Evolutionary conservation across 306 rosid genomes (phyloP).

Genomic region (Fragaria vesca): DNA sequence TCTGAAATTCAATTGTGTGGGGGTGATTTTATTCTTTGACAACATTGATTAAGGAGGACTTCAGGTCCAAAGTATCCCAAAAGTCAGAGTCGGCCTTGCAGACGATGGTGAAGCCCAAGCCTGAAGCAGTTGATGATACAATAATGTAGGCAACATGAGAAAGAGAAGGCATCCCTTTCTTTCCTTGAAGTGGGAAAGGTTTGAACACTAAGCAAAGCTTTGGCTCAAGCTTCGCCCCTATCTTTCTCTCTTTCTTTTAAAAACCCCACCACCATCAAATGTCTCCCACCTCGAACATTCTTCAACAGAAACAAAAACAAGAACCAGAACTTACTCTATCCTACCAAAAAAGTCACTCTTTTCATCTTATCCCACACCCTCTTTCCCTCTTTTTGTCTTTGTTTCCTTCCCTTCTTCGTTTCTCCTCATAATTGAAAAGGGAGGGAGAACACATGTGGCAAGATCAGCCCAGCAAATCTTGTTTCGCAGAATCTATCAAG

Average conservation of each 20-base stretch:
- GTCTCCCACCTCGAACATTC: conserved; percentile 23
- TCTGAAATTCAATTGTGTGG: not conserved
- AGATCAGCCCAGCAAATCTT: conserved; percentile 37
- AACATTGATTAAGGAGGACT: conserved; percentile 13
- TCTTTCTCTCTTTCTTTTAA: conserved; percentile 6
- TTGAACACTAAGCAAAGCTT: conserved; percentile 43
- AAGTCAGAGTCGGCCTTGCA: conserved; percentile 17
- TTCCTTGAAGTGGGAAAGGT: conserved; percentile 43
- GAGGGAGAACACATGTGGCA: conserved; percentile 49
- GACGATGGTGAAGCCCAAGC: not conserved
- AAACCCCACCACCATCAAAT: conserved; percentile 28
- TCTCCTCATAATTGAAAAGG: conserved; percentile 8
- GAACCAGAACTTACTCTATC: conserved; percentile 8
- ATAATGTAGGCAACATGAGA: conserved; percentile 24
- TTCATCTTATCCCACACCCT: conserved; percentile 14
- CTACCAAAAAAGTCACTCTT: conserved; percentile 19
- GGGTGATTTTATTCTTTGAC: conserved; percentile 15
- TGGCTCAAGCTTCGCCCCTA: conserved; percentile 9
- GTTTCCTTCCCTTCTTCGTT: conserved; percentile 5
- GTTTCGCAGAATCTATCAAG: conserved; percentile 57
- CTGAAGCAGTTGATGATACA: conserved; percentile 20
- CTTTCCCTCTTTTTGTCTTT: conserved; percentile 3
- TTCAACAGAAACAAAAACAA: conserved; percentile 1
- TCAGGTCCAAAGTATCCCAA: conserved; percentile 5
- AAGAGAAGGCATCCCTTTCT: conserved; percentile 58